Conservation (phyloP, 257 asterid genomes). For the Leptodermis oblonga region DNA sequence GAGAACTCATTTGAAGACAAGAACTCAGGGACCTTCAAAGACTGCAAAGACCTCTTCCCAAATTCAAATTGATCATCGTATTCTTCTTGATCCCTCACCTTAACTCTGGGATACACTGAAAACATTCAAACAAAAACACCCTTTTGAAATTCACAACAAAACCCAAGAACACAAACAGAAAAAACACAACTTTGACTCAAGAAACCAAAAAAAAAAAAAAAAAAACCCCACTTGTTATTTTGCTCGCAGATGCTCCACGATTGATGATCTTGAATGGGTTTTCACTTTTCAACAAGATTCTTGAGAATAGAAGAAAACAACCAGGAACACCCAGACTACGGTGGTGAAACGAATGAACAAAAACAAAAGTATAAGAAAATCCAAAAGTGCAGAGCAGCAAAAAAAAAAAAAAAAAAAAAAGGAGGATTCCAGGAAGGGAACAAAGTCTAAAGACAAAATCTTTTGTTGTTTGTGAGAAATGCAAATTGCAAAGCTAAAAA, state of each 20-base stretch:
- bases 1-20: constrained; percentile 37
- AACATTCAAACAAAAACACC: constrained; percentile 19
- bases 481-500: not conserved
- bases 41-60: constrained; percentile 62
- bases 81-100: constrained; percentile 64
- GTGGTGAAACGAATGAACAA: not conserved
- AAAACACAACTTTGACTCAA: not conserved
- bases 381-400: too few species aligned
- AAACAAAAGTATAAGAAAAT: too few species aligned
- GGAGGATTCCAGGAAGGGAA: too few species aligned
- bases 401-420: too few species aligned
- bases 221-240: constrained; percentile 16
- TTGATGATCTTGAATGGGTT: not conserved
- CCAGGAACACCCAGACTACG: not conserved
- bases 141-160: constrained; percentile 26
- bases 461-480: not conserved
- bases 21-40: constrained; percentile 64
- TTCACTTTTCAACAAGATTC: not conserved
- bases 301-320: not conserved
- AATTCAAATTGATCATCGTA: constrained; percentile 62
- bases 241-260: not conserved
- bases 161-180: constrained; percentile 11
- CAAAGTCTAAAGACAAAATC: not conserved
- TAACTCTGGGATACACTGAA: constrained; percentile 86
- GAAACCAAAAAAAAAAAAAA: not conserved